phyloP scores from a whole-genome alignment of 306 rosid genomes.

The Luffa aegyptiaca region DNA sequence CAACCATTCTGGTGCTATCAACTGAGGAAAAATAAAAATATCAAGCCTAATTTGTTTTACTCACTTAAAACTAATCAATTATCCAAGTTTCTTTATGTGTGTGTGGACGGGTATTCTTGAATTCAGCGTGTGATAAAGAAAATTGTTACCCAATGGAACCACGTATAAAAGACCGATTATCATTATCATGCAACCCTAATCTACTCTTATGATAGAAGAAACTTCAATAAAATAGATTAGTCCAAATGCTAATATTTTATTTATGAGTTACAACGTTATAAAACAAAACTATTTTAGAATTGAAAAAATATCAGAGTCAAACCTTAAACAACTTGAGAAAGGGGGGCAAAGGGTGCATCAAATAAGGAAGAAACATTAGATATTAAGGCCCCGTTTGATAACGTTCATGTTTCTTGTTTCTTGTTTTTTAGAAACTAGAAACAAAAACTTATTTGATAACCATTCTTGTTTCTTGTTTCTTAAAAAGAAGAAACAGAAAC shows the following conservation, averaged over 20 bases:
- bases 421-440: too few relatives aligned
- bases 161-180: not conserved
- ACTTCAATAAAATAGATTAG: not conserved
- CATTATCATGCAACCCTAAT: not conserved
- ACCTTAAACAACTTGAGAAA: not conserved
- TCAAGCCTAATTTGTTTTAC: not conserved
- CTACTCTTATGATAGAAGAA: not conserved
- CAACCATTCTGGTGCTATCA: constrained; percentile 41
- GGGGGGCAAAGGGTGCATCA: not conserved
- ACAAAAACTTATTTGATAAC: too few relatives aligned
- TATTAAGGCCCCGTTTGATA: too few relatives aligned
- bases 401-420: too few relatives aligned
- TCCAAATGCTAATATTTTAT: not conserved
- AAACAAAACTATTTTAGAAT: not conserved
- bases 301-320: not conserved
- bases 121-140: not conserved
- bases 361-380: too few relatives aligned
- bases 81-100: not conserved
- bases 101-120: not conserved
- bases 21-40: constrained; percentile 17
- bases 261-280: not conserved
- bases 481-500: too few relatives aligned
- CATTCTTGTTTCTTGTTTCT: too few relatives aligned
- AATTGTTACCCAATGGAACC: not conserved
- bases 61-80: not conserved